Evolutionary conservation across 2,329 filamentous ascomycete genomes (phyloP), one percentile per base, ranked within the genome.

Genomic region (Phaeosphaeriaceae sp.): DNA sequence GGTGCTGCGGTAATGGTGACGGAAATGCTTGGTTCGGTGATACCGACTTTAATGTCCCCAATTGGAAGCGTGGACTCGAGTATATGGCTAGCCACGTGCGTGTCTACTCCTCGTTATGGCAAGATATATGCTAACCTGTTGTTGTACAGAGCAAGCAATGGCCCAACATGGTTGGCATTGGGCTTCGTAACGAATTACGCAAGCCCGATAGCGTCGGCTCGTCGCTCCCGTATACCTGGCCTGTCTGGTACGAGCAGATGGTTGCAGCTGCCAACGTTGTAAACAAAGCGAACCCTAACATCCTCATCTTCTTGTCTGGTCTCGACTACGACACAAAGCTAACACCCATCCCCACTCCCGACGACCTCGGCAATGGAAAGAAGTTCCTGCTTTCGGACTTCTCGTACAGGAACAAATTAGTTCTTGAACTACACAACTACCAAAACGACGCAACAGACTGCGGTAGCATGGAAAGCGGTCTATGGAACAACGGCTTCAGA

Each of bases 351-450:
- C 77, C 81, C 15, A 70, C 73, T 2, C 80, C 79, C 7, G 74
- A 74, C 0, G 75, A 77, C 3, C 71, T 85, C 5, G 74, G 76
- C 7, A 79, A 80, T 0, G 75, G 79, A 13, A 78, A 69, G 12
- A 76, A 72, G 13, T 85, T 83, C 60, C 69, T 60, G 43, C 64
- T 73, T 3, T 60, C 60, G 12, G 78, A 81, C 58, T 85, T 84
- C 56, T 54, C 70, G 1, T 82, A 79, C 63, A 69, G 70, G 1
- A 68, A 83, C 60, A 85, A 85, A 70, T 73, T 85, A 0, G 82
- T 83, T 6, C 75, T 85, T 2, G 83, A 86, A 66, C 73, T 86
- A 8, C 83, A 86, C 75, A 85, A 83, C 70, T 86, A 86, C 66
- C 74, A 83, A 51, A 83, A 77, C 56, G 61, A 66, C n/a, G 77